A percentile compares a stretch with the other conserved stretches of the same genome.
Conservation (phyloP, 1,284 basidiomycete genomes). For the Leccinum pseudoinsigne region DNA sequence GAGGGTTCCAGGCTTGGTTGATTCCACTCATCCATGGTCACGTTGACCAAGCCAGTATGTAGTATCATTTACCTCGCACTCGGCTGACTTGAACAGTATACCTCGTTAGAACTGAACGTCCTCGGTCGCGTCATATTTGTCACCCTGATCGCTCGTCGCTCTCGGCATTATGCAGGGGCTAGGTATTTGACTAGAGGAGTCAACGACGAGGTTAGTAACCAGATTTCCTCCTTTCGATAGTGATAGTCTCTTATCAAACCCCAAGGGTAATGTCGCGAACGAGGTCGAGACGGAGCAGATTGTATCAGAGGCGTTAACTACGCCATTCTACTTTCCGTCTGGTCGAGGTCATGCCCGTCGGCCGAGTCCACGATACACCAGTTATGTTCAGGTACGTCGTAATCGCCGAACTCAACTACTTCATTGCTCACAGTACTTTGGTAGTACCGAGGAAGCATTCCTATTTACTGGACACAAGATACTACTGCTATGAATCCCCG, state of each 20-base stretch:
- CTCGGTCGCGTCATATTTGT: slow-evolving; percentile 91
- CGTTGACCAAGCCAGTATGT: slow-evolving; percentile 96
- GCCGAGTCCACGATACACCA: slow-evolving; percentile 87
- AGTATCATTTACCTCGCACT: background rate
- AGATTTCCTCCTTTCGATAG: background rate
- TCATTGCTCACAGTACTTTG: background rate
- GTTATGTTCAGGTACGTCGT: slow-evolving; percentile 78
- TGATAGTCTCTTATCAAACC: slow-evolving; percentile 2
- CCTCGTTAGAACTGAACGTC: slow-evolving; percentile 82
- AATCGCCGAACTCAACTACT: background rate
- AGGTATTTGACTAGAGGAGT: slow-evolving; percentile 95
- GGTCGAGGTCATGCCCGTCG: slow-evolving; percentile 42
- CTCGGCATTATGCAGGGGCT: slow-evolving; percentile 95
- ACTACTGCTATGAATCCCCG: slow-evolving; percentile 87
- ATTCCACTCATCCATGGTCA: slow-evolving; percentile 94
- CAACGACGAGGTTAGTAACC: slow-evolving; percentile 71
- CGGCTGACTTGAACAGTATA: background rate
- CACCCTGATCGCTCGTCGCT: slow-evolving; percentile 92
- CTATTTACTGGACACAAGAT: slow-evolving; percentile 96
- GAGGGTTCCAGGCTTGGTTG: slow-evolving; percentile 66
- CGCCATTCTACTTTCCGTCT: slow-evolving; percentile 79
- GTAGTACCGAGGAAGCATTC: slow-evolving; percentile 93
- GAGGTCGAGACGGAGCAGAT: slow-evolving; percentile 99
- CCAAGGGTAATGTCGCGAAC: slow-evolving; percentile 95
- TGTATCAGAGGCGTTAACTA: slow-evolving; percentile 92